Evolutionary conservation across 1,139 yeast genomes (phyloP), one percentile per base, ranked within the genome.

Genomic region (Eremothecium cymbalariae): DNA sequence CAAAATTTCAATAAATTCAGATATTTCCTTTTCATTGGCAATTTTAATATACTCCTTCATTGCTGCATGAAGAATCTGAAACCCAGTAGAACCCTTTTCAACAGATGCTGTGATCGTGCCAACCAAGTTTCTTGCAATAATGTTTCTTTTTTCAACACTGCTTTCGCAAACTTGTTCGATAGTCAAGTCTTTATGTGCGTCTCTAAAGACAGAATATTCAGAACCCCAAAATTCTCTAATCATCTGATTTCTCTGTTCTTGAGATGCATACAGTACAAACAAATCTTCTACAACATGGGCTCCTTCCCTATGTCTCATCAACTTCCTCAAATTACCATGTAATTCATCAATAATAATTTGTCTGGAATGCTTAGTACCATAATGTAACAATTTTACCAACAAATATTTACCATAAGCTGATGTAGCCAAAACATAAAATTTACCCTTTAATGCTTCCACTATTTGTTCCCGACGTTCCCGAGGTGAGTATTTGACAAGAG

Each of bases 231-330:
- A 90, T 60, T 90, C 97, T 59, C 94, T 76, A 45, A 90, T 74
- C 79, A 90, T 86, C 62, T 85, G 95, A 36, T 75, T 74, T 60
- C 75, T 83, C 62, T 90, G 97, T 43, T 78, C 84, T 28, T 80
- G 72, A 18, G 86, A 76, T 4, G 95, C 74, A 59, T 88, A 90
- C 45, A 86, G 74, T 18, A 86, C 84, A 57, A 70, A 90, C 50
- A 86, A 70, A 67, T 90, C 98, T 63, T 90, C 97, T 45, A 88
- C 88, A 25, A 90, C 97, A 53, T 90, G 86, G n/a, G 97, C 97
- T 63, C 97, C 98, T 68, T 90, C 97, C 63, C 81, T 80, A 62
- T 90, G 97, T 68, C 94, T 78, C 93, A 90, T 86, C 45, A 90
- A 69, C 60, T 85, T 88, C 58, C 96, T 70, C 50, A 85, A 73